phyloP scores from a whole-genome alignment of 2,329 filamentous ascomycete species.

The Aspergillus nomiae region DNA sequence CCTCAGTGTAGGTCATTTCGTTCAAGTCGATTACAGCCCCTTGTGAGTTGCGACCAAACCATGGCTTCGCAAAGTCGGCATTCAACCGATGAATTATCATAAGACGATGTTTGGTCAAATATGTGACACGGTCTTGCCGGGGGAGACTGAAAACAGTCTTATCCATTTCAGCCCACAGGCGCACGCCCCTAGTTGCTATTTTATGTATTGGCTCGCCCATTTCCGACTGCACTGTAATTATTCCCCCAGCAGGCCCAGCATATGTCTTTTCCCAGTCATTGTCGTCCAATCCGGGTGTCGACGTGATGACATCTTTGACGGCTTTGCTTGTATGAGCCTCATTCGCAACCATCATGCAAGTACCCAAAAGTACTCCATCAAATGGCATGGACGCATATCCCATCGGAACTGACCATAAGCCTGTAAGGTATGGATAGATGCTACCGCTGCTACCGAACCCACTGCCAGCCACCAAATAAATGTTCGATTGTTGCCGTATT shows the following conservation, averaged over 20 bases:
- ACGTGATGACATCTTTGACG: conserved; percentile 82
- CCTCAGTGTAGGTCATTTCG: conserved; percentile 90
- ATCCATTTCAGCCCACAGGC: conserved; percentile 43
- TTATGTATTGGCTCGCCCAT: conserved; percentile 46
- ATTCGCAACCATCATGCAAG: conserved; percentile 92
- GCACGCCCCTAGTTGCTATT: conserved; percentile 40
- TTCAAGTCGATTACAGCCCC: conserved; percentile 80
- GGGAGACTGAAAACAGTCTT: conserved; percentile 22
- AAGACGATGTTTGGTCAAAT: conserved; percentile 78
- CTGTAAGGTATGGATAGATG: conserved; percentile 89
- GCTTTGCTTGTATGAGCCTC: conserved; percentile 83
- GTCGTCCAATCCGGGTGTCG: conserved; percentile 77
- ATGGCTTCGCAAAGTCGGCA: conserved; percentile 90
- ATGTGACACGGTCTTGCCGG: conserved; percentile 58
- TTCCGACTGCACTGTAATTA: conserved; percentile 78
- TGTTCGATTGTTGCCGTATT: conserved; percentile 71
- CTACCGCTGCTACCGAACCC: conserved; percentile 89
- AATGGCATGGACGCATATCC: conserved; percentile 93
- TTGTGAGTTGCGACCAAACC: conserved; percentile 81
- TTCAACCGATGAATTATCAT: conserved; percentile 92
- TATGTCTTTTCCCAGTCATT: conserved; percentile 85
- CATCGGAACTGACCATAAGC: conserved; percentile 82
- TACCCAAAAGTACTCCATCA: conserved; percentile 87
- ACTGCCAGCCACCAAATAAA: conserved; percentile 86
- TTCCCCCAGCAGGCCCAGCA: conserved; percentile 80